Conservation (phyloP, 2,329 filamentous ascomycete species). For the Aspergillus sp. region DNA sequence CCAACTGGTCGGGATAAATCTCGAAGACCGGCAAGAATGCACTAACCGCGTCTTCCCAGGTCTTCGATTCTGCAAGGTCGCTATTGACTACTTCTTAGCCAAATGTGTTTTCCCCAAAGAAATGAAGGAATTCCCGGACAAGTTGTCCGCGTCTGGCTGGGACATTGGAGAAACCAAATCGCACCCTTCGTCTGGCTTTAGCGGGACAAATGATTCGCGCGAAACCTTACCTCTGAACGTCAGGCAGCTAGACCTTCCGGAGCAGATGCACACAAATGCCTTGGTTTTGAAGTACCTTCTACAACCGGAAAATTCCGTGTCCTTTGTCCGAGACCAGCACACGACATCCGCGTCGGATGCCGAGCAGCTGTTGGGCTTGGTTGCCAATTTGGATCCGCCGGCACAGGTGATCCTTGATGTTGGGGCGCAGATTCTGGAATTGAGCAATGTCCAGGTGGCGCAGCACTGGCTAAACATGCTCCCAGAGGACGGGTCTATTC, state of each 20-base stretch:
- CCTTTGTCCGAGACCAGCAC: conserved; percentile 6
- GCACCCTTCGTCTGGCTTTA: conserved; percentile 55
- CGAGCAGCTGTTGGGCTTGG: conserved; percentile 37
- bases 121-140: conserved; percentile 53
- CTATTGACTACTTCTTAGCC: conserved; percentile 55
- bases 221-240: conserved; percentile 50
- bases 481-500: conserved; percentile 10
- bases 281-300: conserved; percentile 54
- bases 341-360: conserved; percentile 9
- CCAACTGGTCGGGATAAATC: conserved; percentile 46
- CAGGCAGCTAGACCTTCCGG: conserved; percentile 45
- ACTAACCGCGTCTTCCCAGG: conserved; percentile 41
- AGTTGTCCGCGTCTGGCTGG: conserved; percentile 59
- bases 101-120: conserved; percentile 52
- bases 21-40: conserved; percentile 46
- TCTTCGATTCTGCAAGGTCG: conserved; percentile 44
- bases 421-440: conserved; percentile 59
- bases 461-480: conserved; percentile 41
- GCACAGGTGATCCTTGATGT: conserved; percentile 59
- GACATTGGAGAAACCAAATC: conserved; percentile 39
- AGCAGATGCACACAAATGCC: conserved; percentile 57
- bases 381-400: conserved; percentile 30
- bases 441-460: conserved; percentile 49
- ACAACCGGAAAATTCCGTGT: conserved; percentile 38
- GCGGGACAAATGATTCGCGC: conserved; percentile 57